Evolutionary conservation across 208 protist species (phyloP).

Genomic region (Trypanosomatidae sp.): DNA sequence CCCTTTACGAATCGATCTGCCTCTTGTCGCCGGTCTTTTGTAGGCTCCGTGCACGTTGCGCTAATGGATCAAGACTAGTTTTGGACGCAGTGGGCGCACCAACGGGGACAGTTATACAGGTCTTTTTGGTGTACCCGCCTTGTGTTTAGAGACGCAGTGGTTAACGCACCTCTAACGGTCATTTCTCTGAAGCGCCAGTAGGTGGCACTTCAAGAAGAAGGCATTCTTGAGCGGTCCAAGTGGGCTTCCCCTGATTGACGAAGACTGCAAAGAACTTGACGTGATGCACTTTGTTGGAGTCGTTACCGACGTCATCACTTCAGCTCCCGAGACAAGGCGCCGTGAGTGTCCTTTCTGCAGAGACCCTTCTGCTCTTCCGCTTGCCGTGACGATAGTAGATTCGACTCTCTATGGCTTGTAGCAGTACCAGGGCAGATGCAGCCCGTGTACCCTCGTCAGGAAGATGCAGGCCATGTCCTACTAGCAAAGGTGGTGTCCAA

Average conservation of each 20-base stretch:
- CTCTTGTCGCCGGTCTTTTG: background rate
- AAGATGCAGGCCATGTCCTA: slow-evolving; percentile 1
- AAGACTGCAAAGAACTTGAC: background rate
- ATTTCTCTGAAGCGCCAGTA: slow-evolving; percentile 7
- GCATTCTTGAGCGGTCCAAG: background rate
- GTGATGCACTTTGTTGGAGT: slow-evolving; percentile 7
- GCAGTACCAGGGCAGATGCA: slow-evolving; percentile 6
- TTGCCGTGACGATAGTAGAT: slow-evolving; percentile 7
- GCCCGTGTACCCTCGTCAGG: background rate
- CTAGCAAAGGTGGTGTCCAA: background rate
- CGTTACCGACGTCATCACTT: slow-evolving; percentile 5
- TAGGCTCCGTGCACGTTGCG: background rate
- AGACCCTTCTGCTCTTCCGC: background rate
- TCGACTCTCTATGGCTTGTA: background rate
- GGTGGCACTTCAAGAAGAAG: slow-evolving; percentile 6
- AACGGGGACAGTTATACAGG: background rate
- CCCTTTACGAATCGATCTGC: background rate
- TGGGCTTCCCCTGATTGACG: slow-evolving; percentile 5
- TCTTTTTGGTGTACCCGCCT: background rate
- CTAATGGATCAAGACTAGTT: too few species aligned
- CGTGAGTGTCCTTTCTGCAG: slow-evolving; percentile 5
- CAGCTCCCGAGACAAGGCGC: slow-evolving; percentile 12
- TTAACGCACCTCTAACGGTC: slow-evolving; percentile 8
- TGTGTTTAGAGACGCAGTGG: background rate
- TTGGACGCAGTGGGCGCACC: background rate